A percentile compares a stretch with the other conserved stretches of the same genome.
These are phyloP conservation scores for Pseudogymnoascus verrucosus DNA, from an alignment of 2,329 filamentous ascomycete genomes.

Conservation along the genomic window DNA sequence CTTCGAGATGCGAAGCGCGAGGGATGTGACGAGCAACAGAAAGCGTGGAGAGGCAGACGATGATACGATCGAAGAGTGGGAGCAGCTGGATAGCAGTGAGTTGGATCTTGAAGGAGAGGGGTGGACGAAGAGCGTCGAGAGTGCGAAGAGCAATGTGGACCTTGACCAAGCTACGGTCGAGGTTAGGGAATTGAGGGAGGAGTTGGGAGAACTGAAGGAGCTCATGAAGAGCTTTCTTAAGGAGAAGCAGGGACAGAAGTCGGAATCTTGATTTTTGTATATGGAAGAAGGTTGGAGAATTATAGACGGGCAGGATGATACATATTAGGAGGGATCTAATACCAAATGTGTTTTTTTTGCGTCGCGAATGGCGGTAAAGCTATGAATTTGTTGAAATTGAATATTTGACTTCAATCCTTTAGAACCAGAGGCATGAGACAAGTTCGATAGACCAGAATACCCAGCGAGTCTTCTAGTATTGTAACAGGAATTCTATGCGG, in stretches of 20 bases:
- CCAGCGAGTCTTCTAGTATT: not conserved
- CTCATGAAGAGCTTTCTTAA: conserved; percentile 16
- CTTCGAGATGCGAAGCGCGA: conserved; percentile 59
- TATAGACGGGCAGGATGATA: not conserved
- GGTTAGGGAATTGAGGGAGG: conserved; percentile 48
- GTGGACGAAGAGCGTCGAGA: conserved; percentile 73
- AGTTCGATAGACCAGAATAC: not conserved
- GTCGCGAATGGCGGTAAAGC: not conserved
- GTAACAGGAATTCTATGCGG: not conserved
- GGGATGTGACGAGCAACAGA: conserved; percentile 63
- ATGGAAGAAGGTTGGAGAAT: not conserved
- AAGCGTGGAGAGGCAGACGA: conserved; percentile 80
- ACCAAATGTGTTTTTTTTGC: not conserved
- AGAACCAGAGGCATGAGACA: not conserved
- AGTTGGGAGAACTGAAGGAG: conserved; percentile 49
- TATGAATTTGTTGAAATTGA: not conserved
- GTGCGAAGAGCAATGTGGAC: conserved; percentile 73
- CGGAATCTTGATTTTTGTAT: not conserved
- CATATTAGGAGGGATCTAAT: not conserved
- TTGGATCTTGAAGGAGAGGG: conserved; percentile 76
- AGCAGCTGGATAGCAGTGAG: conserved; percentile 59
- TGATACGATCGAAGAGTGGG: conserved; percentile 86
- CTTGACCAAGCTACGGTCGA: conserved; percentile 70
- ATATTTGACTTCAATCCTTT: not conserved
- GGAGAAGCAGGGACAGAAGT: not conserved